Percentiles rank a stretch among this genome's conserved stretches.
Conservation (phyloP, 164 flowering plant genomes). For the Vitis cinerea region DNA sequence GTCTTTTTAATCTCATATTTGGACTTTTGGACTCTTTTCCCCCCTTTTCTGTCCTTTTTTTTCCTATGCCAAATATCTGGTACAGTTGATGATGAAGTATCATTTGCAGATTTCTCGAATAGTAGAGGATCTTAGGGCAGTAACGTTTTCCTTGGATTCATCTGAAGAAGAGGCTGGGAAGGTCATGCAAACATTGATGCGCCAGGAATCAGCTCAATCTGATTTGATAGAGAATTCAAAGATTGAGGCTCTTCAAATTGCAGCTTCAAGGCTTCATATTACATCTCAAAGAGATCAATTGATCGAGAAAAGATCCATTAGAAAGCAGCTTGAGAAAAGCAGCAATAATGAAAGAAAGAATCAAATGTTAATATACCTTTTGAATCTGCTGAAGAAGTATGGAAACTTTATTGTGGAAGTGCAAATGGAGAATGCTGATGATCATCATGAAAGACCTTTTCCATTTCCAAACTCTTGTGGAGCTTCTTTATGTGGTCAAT, state of each 20-base stretch:
- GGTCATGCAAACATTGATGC: conserved; percentile 47
- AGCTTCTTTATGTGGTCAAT: conserved; percentile 1
- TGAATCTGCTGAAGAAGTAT: conserved; percentile 53
- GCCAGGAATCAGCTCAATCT: conserved; percentile 28
- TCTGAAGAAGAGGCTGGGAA: conserved; percentile 77
- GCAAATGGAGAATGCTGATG: conserved; percentile 18
- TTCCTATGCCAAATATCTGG: neutral
- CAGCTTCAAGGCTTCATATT: conserved; percentile 51
- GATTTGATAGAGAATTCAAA: conserved; percentile 39
- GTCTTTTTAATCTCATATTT: too few species aligned
- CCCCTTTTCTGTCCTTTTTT: neutral
- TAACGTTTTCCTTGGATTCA: conserved; percentile 48
- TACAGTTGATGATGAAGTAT: conserved; percentile 1
- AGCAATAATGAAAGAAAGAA: conserved; percentile 45
- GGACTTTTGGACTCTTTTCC: neutral
- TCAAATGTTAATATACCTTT: conserved; percentile 48
- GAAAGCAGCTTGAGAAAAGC: conserved; percentile 45
- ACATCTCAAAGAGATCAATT: conserved; percentile 54
- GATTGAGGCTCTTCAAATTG: conserved; percentile 47
- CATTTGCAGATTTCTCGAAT: conserved; percentile 63
- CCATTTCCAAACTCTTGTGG: conserved; percentile 4
- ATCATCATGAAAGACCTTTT: conserved; percentile 16
- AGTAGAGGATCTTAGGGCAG: conserved; percentile 51
- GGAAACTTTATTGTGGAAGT: conserved; percentile 34
- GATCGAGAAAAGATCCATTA: conserved; percentile 72